Conservation (phyloP, 768 basidiomycete genomes). For the Mycena metata region DNA sequence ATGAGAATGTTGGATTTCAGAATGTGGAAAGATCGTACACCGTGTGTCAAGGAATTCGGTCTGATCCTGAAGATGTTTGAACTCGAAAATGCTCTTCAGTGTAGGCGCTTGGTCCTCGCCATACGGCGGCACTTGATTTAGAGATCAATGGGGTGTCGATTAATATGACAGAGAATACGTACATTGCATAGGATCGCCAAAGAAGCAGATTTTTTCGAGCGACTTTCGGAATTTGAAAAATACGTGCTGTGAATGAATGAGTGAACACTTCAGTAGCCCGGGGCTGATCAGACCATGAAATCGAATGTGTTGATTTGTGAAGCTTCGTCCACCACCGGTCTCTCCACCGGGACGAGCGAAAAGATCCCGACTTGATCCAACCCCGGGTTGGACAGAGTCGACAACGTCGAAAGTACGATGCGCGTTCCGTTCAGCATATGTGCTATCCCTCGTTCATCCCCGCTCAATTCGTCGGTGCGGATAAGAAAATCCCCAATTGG, state of each 20-base stretch:
- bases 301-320: conserved; percentile 67
- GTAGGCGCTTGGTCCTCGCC: conserved; percentile 55
- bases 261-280: neutral
- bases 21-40: conserved; percentile 53
- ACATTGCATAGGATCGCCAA: conserved; percentile 70
- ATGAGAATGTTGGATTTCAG: neutral
- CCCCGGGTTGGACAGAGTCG: conserved; percentile 56
- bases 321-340: conserved; percentile 70
- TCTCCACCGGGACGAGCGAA: conserved; percentile 37
- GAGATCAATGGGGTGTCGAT: neutral
- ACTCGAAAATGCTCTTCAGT: conserved; percentile 62
- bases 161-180: conserved; percentile 35
- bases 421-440: conserved; percentile 46
- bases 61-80: conserved; percentile 51
- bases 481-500: conserved; percentile 52
- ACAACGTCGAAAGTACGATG: conserved; percentile 62
- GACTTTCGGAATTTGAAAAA: conserved; percentile 48
- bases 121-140: conserved; percentile 62
- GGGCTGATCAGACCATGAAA: conserved; percentile 66
- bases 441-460: conserved; percentile 32
- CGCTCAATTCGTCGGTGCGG: conserved; percentile 48
- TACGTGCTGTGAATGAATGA: conserved; percentile 53
- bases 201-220: conserved; percentile 62
- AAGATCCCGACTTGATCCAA: conserved; percentile 24
- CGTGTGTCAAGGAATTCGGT: conserved; percentile 62